Base-by-base conservation (phyloP, 495 filamentous ascomycete species). In the Neurospora tetrasperma region DNA sequence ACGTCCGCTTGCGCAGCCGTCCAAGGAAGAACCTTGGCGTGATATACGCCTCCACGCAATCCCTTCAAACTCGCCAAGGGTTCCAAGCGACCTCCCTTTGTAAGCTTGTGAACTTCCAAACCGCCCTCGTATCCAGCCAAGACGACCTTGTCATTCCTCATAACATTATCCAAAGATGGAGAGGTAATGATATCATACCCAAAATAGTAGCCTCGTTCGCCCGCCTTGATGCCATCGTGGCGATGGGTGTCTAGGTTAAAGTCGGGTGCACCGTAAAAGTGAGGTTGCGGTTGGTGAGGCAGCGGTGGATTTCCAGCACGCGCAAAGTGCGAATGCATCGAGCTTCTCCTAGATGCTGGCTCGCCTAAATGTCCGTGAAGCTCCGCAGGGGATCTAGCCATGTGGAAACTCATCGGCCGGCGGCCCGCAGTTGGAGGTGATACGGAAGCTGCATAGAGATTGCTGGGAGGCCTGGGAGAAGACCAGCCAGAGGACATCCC, bases 251-350 rank as follows among this genome's bases (percentile, higher is more conserved):
- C 86, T 75, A 91, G 85, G 76, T 94, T 87, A 76, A 94, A 87
- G 75, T 92, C 88, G 73, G 89, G 86, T 70, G 89, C 89, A 40
- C 88, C 88, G 76, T 86, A 88, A 74, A 87, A 88, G 74, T 94
- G 91, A 10, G 93, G 84, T 80, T 96, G 94, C 0, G 91, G 89
- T 70, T 93, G 87, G 81, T 96, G 93, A 8, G 93, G 93, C 23
- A 90, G 88, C 42, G 93, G 92, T n/a, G 89, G 89, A 71, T 90
- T 85, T 20, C 83, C 82, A 18, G 78, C 79, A 14, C 83, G 79
- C 12, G 83, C 80, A 71, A 83, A 84, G 31, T 86, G 87, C 5
- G 88, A 89, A 74, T 89, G 88, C 86, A 90, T 88, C 23, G 88
- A 90, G 71, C 87, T 85, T 75, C 89, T 82, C 62, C 87, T 78